Evolutionary conservation across 306 rosid genomes (phyloP).

Genomic region (Cotoneaster glaucophyllus): DNA sequence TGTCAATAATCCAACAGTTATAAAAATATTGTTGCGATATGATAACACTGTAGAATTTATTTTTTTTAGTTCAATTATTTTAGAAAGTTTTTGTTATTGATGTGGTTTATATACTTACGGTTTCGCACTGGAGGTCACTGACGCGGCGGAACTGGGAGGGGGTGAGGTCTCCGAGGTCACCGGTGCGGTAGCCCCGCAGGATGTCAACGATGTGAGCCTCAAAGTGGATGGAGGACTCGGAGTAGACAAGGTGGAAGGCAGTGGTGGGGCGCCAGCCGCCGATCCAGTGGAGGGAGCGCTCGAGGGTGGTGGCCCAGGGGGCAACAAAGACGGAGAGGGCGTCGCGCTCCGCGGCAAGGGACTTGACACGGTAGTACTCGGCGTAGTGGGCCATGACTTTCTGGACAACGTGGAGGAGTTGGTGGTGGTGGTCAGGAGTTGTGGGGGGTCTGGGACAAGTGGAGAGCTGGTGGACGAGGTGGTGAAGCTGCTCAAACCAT

Average conservation of each 20-base stretch:
- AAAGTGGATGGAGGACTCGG: conserved; percentile 69
- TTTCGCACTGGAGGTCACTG: conserved; percentile 73
- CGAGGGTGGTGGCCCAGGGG: conserved; percentile 71
- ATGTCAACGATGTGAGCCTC: conserved; percentile 67
- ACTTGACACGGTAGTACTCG: conserved; percentile 45
- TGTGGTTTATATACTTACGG: conserved; percentile 23
- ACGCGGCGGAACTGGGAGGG: conserved; percentile 59
- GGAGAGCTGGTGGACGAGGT: conserved; percentile 34
- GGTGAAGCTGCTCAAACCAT: conserved; percentile 50
- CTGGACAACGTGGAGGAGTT: conserved; percentile 26
- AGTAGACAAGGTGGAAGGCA: conserved; percentile 67
- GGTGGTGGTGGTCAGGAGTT: conserved; percentile 18
- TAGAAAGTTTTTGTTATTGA: background rate
- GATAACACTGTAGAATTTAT: too few species aligned
- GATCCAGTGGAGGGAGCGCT: conserved; percentile 77
- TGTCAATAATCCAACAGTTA: too few species aligned
- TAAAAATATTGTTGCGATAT: too few species aligned
- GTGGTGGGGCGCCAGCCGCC: conserved; percentile 89
- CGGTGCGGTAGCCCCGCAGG: conserved; percentile 58
- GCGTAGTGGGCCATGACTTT: conserved; percentile 52
- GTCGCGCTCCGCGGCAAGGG: conserved; percentile 40
- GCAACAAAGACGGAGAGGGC: conserved; percentile 39
- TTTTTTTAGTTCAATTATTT: too few species aligned
- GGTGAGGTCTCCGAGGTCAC: conserved; percentile 87
- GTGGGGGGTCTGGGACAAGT: conserved; percentile 21